Conservation (phyloP, 352 stramenopile genomes). For the Phytopythium kandeliae region DNA sequence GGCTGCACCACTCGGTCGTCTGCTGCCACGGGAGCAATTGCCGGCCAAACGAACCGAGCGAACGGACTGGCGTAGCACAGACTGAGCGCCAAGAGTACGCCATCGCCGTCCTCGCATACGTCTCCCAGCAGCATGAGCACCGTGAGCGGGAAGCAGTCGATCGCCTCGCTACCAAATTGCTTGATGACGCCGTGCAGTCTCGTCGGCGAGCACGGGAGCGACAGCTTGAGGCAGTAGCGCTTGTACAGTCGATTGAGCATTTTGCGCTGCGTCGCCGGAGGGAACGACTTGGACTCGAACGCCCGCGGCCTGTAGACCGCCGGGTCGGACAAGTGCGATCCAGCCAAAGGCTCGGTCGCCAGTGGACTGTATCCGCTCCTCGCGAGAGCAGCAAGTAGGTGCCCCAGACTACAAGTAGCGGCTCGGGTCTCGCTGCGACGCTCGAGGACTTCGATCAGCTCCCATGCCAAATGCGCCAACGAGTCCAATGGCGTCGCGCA, state of each 20-base stretch:
- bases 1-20: neutral
- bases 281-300: conserved; percentile 5
- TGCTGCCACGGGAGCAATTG: neutral
- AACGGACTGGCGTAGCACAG: conserved; percentile 19
- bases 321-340: neutral
- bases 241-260: conserved; percentile 69
- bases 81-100: conserved; percentile 26
- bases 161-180: conserved; percentile 33
- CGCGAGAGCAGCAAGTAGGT: conserved; percentile 26
- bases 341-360: neutral
- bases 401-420: conserved; percentile 25
- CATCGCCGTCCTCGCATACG: conserved; percentile 14
- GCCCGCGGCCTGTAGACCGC: neutral
- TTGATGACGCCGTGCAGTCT: conserved; percentile 48
- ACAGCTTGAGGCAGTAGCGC: conserved; percentile 33
- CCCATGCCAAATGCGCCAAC: conserved; percentile 51
- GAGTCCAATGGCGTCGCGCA: conserved; percentile 21
- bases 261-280: conserved; percentile 33
- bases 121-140: conserved; percentile 55
- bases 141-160: conserved; percentile 46
- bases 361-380: conserved; percentile 32
- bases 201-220: conserved; percentile 33
- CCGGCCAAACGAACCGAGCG: conserved; percentile 33
- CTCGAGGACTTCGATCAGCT: conserved; percentile 43
- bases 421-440: neutral